Evolutionary conservation across 2,329 filamentous ascomycete genomes (phyloP), one percentile per base, ranked within the genome.

Genomic region (Aspergillus neotritici): DNA sequence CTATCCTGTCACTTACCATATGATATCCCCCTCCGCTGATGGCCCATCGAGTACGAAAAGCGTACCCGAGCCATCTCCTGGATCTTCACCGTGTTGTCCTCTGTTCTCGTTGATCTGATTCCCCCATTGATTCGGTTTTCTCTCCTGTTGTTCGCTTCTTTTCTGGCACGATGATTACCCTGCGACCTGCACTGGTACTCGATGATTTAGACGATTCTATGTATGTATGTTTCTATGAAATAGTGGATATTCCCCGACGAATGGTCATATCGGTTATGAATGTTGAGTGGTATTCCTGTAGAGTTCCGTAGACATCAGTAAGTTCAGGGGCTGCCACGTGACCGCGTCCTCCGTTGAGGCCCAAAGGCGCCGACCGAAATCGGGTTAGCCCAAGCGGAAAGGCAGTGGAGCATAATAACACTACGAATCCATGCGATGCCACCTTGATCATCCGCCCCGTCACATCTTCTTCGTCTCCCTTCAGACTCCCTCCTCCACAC

Each of bases 321-420:
- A 30, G 44, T 40, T 62, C 57, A 61, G 57, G 60, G 60, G 59
- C 31, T 50, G 40, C 49, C 60, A 63, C 60, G 60, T 63, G 60
- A 63, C 56, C 41, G 35, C 21, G 30, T 33, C 31, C 40, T 48
- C 21, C 21, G 21, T 25, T 52, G 40, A 43, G 48, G 41, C 50
- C 47, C 50, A 49, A 51, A 37, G 13, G 48, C 45, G 48, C n/a
- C n/a, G 21, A 9, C 21, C 21, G 21, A 25, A 25, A 4, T 8
- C 7, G 21, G 21, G 21, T 8, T 25, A 25, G 21, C 21, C 21
- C 21, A 25, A 25, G 9, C 21, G 21, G 21, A 25, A 8, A 6
- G 21, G 21, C 21, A 25, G 21, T 25, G 21, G 21, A 25, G 21
- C 7, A 25, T 8, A 25, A 25, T 25, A 25, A 25, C 21, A 25